Evolutionary conservation across 306 rosid genomes (phyloP).

Genomic region (Geum urbanum): DNA sequence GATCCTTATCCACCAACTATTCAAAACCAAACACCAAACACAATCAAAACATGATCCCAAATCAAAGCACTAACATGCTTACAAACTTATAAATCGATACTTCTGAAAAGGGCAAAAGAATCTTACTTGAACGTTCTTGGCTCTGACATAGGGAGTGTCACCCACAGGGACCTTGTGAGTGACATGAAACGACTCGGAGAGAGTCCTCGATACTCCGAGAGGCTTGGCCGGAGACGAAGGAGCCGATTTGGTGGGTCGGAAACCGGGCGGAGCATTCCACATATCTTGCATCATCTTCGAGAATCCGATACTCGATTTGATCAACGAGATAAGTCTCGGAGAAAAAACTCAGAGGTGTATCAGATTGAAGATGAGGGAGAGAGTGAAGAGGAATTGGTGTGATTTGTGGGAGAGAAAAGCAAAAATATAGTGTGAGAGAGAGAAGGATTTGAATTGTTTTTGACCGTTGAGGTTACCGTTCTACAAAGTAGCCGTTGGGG

Average conservation of each 20-base stretch:
- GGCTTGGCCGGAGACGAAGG: conserved; percentile 98
- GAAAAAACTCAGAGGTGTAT: not conserved
- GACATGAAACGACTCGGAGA: conserved; percentile 75
- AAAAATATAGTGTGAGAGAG: conserved; percentile 1
- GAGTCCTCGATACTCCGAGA: conserved; percentile 57
- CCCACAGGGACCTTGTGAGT: conserved; percentile 86
- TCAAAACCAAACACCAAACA: not conserved
- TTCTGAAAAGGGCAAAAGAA: conserved; percentile 1
- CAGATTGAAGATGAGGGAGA: conserved; percentile 11
- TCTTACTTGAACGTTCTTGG: conserved; percentile 85
- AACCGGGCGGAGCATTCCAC: conserved; percentile 97
- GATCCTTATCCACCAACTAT: conserved; percentile 94
- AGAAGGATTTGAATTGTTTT: conserved; percentile 17
- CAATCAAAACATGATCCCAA: not conserved
- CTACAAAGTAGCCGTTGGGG: conserved; percentile 42
- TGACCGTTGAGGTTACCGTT: conserved; percentile 40
- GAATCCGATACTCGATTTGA: not conserved
- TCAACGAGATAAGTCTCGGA: conserved; percentile 16
- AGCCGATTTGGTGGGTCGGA: conserved; percentile 89
- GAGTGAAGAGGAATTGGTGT: conserved; percentile 20
- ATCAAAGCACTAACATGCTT: not conserved
- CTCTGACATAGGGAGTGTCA: conserved; percentile 89
- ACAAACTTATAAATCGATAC: not conserved
- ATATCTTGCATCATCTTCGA: conserved; percentile 65
- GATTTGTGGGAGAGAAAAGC: not conserved